A percentile compares a stretch with the other conserved stretches of the same genome.
phyloP scores from a whole-genome alignment of 257 asterid species.

The Solanum bulbocastanum region DNA sequence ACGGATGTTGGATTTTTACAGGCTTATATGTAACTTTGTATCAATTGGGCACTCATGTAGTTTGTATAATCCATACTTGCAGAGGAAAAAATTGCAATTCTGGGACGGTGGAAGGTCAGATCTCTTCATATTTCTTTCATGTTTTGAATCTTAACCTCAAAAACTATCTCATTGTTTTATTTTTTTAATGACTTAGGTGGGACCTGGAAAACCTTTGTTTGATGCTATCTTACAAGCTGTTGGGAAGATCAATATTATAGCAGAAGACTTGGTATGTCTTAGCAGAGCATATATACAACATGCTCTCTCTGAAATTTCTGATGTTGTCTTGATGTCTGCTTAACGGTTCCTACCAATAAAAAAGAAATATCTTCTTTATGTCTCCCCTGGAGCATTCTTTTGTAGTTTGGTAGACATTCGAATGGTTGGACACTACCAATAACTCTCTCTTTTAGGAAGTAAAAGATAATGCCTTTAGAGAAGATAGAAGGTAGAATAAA shows the following conservation, averaged over 20 bases:
- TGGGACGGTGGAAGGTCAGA: constrained; percentile 90
- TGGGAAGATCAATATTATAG: constrained; percentile 84
- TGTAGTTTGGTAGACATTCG: background rate
- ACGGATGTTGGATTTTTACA: constrained; percentile 10
- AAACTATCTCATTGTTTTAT: constrained; percentile 17
- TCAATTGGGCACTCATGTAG: background rate
- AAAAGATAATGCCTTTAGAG: background rate
- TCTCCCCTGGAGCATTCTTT: background rate
- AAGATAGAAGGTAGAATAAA: background rate
- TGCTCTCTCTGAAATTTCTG: background rate
- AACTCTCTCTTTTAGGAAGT: background rate
- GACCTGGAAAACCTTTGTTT: constrained; percentile 83
- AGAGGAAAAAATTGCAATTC: constrained; percentile 84
- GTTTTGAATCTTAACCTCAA: constrained; percentile 6
- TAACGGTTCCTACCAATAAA: background rate
- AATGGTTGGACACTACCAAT: background rate
- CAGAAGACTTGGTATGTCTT: constrained; percentile 86
- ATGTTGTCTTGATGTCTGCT: background rate
- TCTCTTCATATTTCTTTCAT: constrained; percentile 1
- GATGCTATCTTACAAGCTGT: constrained; percentile 65
- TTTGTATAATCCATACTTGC: constrained; percentile 14
- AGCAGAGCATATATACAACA: background rate
- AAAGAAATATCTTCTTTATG: background rate
- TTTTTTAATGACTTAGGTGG: constrained; percentile 54
- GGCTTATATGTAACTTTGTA: background rate